Conservation (phyloP, 1,284 basidiomycete genomes). For the Irpex sp. region DNA sequence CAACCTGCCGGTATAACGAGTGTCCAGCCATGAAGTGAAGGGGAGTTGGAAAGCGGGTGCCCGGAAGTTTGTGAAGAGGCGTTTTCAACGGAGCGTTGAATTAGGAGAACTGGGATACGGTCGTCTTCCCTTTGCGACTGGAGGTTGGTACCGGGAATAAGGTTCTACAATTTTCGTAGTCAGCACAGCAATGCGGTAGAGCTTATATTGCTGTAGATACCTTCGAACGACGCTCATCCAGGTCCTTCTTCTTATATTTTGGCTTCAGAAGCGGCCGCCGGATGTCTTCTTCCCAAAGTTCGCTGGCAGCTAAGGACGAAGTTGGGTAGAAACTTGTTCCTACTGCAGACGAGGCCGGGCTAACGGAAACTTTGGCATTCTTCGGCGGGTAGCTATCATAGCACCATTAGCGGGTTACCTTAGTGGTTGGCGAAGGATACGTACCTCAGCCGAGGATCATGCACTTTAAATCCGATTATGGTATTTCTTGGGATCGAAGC, state of each 20-base stretch:
- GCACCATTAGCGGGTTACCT: not conserved
- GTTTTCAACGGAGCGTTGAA: conserved; percentile 68
- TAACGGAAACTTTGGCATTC: conserved; percentile 46
- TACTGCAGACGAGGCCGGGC: conserved; percentile 19
- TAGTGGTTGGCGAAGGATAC: conserved; percentile 8
- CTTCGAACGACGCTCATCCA: conserved; percentile 74
- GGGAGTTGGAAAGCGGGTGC: conserved; percentile 17
- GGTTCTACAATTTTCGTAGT: conserved; percentile 39
- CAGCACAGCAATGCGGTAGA: not conserved
- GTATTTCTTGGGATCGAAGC: conserved; percentile 67
- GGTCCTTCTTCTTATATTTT: conserved; percentile 73
- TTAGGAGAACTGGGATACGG: conserved; percentile 74
- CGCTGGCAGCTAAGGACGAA: conserved; percentile 50
- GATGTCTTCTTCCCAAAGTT: conserved; percentile 64
- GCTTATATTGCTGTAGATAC: conserved; percentile 32
- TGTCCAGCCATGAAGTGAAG: conserved; percentile 75
- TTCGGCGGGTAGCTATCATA: conserved; percentile 69
- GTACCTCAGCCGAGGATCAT: conserved; percentile 78
- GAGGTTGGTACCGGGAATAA: conserved; percentile 72
- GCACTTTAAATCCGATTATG: conserved; percentile 69
- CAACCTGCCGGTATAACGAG: conserved; percentile 81
- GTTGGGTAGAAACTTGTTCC: conserved; percentile 48
- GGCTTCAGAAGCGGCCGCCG: conserved; percentile 56
- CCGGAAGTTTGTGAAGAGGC: conserved; percentile 19
- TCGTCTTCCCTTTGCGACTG: conserved; percentile 67